These are phyloP conservation scores for Candida dubliniensis DNA, from an alignment of 1,139 yeast species.

Conservation along the genomic window DNA sequence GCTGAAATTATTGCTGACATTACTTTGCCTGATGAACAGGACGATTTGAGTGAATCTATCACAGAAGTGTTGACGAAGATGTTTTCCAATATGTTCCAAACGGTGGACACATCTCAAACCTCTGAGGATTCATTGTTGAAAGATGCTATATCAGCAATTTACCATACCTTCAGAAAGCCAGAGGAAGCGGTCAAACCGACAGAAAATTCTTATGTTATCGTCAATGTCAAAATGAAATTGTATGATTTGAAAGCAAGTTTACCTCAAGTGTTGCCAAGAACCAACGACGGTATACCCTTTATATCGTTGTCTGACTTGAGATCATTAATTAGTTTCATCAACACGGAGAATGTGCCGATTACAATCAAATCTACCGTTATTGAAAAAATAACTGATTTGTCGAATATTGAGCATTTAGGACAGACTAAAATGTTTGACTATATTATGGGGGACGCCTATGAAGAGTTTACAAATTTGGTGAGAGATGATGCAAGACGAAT, in stretches of 20 bases:
- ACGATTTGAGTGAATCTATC: conserved; percentile 21
- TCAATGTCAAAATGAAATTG: conserved; percentile 64
- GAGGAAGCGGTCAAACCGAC: conserved; percentile 6
- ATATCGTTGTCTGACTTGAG: conserved; percentile 59
- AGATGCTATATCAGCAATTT: conserved; percentile 45
- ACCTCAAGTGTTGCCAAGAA: conserved; percentile 55
- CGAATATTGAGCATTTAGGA: conserved; percentile 45
- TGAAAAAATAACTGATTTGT: conserved; percentile 55
- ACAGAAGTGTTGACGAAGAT: conserved; percentile 28
- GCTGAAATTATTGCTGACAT: conserved; percentile 72
- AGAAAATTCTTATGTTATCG: conserved; percentile 49
- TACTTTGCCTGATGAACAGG: conserved; percentile 54
- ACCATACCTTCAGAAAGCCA: conserved; percentile 38
- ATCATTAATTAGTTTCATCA: conserved; percentile 60
- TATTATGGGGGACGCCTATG: conserved; percentile 58
- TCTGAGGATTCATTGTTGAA: conserved; percentile 33
- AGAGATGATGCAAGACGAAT: conserved; percentile 50
- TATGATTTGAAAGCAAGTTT: conserved; percentile 58
- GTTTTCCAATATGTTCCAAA: conserved; percentile 26
- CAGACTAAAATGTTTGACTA: conserved; percentile 54
- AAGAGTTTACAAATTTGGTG: conserved; percentile 54
- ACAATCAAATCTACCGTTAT: conserved; percentile 59
- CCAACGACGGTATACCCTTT: conserved; percentile 46
- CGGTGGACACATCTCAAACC: conserved; percentile 9
- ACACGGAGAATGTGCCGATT: conserved; percentile 37